Percentiles rank a stretch among this genome's conserved stretches.
Evolutionary conservation across 192 early-diverging fungal genomes (phyloP).

Genomic region (Borealophlyctis nickersoniae): DNA sequence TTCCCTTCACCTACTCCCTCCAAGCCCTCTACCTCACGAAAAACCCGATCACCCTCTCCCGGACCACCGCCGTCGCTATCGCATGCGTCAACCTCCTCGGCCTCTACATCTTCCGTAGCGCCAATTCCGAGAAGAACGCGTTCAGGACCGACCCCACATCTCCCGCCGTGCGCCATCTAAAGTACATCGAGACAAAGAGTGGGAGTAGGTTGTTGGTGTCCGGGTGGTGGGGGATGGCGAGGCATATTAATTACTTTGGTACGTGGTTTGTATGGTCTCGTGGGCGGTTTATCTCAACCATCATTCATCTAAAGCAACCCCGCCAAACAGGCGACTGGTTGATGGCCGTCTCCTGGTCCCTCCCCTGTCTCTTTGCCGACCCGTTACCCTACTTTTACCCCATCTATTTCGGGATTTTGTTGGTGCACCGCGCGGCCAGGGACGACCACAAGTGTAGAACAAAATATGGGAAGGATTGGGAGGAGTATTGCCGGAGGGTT

Average conservation of each 20-base stretch:
- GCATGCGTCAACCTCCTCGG: slow-evolving; percentile 61
- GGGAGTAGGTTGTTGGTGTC: slow-evolving; percentile 77
- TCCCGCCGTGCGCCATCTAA: slow-evolving; percentile 55
- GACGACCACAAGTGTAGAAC: slow-evolving; percentile 86
- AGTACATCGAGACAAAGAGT: slow-evolving; percentile 79
- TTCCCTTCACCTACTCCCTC: slow-evolving; percentile 84
- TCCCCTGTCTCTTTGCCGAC: slow-evolving; percentile 77
- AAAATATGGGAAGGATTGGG: slow-evolving; percentile 96
- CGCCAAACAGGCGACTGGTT: slow-evolving; percentile 78
- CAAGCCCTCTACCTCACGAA: slow-evolving; percentile 84
- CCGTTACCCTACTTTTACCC: slow-evolving; percentile 92
- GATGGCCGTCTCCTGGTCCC: slow-evolving; percentile 84
- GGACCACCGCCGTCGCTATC: slow-evolving; percentile 31
- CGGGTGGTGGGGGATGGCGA: slow-evolving; percentile 94
- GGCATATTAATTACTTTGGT: slow-evolving; percentile 93
- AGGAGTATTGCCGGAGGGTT: slow-evolving; percentile 75
- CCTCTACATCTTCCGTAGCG: slow-evolving; percentile 80
- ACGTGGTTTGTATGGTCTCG: slow-evolving; percentile 2
- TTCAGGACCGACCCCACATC: slow-evolving; percentile 64
- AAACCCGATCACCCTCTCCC: slow-evolving; percentile 55
- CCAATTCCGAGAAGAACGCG: slow-evolving; percentile 88
- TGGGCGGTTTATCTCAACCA: background rate
- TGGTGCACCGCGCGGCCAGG: slow-evolving; percentile 83
- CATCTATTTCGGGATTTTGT: slow-evolving; percentile 85
- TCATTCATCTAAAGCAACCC: background rate